Conservation (phyloP, 768 basidiomycete species). For the Xerocomellus dryophilus region DNA sequence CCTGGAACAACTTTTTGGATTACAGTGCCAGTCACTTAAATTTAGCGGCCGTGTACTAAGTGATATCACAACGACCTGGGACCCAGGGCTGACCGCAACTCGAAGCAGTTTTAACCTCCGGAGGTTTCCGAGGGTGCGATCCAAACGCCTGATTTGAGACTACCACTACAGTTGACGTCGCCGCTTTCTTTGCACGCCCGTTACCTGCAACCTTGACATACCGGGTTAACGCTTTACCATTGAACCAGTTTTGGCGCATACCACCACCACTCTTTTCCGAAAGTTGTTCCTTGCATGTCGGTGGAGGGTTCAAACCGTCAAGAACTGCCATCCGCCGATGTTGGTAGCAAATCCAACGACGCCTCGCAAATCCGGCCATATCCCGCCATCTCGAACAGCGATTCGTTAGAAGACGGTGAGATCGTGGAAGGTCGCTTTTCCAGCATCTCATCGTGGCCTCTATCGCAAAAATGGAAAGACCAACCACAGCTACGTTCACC, state of each 20-base stretch:
- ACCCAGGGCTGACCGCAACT: too few species aligned
- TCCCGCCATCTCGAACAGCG: background rate
- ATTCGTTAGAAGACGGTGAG: slow-evolving; percentile 24
- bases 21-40: too few species aligned
- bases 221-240: background rate
- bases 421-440: slow-evolving; percentile 14
- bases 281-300: background rate
- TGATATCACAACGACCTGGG: too few species aligned
- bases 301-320: background rate
- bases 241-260: background rate
- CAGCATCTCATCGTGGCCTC: background rate
- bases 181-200: background rate
- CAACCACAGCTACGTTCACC: background rate
- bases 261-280: background rate
- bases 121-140: too few species aligned
- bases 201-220: too few species aligned
- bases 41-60: too few species aligned
- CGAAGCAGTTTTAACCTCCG: too few species aligned
- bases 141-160: too few species aligned
- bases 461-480: background rate
- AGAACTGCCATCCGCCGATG: background rate
- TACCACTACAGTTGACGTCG: too few species aligned
- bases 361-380: background rate
- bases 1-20: too few species aligned
- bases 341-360: background rate